Percentiles rank a stretch among this genome's conserved stretches.
phyloP scores from a whole-genome alignment of 768 basidiomycete species.

The Nidula microcarpa region DNA sequence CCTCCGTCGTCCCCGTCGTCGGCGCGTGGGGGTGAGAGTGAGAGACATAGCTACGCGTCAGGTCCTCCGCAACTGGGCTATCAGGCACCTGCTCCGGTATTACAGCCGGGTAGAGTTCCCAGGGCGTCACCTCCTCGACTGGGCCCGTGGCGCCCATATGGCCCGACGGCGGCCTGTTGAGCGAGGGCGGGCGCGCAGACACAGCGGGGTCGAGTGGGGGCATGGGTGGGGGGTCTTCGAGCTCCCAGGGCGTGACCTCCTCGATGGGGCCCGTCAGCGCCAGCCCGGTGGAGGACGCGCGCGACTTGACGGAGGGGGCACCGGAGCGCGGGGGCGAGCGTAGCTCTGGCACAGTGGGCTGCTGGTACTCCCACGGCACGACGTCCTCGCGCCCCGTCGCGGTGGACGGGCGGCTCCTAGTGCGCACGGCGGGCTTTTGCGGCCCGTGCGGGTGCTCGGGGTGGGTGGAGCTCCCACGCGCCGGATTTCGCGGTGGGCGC shows the following conservation, averaged over 20 bases:
- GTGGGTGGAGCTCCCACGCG: slow-evolving; percentile 10
- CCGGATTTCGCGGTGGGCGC: slow-evolving; percentile 29
- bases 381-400: slow-evolving; percentile 21
- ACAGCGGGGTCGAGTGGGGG: not conserved
- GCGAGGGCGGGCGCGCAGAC: slow-evolving; percentile 1
- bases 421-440: slow-evolving; percentile 1
- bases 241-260: slow-evolving; percentile 17
- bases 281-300: slow-evolving; percentile 1
- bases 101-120: slow-evolving; percentile 12
- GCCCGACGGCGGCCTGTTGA: not conserved
- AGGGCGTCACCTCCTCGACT: slow-evolving; percentile 12
- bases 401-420: slow-evolving; percentile 18
- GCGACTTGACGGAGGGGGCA: slow-evolving; percentile 4
- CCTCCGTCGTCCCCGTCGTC: slow-evolving; percentile 26
- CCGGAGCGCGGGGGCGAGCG: slow-evolving; percentile 1
- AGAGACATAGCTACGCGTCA: not conserved
- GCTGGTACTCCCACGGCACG: slow-evolving; percentile 24
- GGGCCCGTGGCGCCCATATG: slow-evolving; percentile 5
- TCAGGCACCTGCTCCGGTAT: not conserved
- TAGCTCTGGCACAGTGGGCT: slow-evolving; percentile 1
- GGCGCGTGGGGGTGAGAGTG: not conserved
- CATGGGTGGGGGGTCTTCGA: slow-evolving; percentile 12
- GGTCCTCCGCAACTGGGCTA: not conserved
- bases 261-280: slow-evolving; percentile 10
- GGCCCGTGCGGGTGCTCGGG: not conserved